These are phyloP conservation scores for Phytopythium ostracodes DNA, from an alignment of 352 stramenopile species.

Conservation along the genomic window DNA sequence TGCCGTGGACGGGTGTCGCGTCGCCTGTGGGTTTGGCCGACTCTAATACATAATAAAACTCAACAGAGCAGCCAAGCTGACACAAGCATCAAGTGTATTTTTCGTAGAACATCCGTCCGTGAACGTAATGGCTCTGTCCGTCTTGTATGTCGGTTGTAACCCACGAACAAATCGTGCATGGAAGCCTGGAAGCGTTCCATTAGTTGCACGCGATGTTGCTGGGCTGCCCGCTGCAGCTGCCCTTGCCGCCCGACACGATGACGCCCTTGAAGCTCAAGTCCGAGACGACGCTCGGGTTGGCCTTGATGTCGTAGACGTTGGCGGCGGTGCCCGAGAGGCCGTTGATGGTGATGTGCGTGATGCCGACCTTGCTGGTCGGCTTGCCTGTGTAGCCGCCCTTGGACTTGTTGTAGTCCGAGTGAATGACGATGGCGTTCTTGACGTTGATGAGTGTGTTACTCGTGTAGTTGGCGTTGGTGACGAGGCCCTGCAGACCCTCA, in stretches of 20 bases:
- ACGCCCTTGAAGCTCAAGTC: no score
- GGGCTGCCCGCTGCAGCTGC: no score
- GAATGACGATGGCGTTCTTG: slow-evolving; percentile 22
- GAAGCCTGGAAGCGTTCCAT: no score
- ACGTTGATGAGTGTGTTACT: slow-evolving; percentile 16
- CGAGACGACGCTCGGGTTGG: no score
- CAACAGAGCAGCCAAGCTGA: background rate
- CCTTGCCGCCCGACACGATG: no score
- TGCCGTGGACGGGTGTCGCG: slow-evolving; percentile 3
- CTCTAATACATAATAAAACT: background rate
- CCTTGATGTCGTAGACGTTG: slow-evolving; percentile 29
- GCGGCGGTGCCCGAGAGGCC: slow-evolving; percentile 21
- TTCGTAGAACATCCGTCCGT: background rate
- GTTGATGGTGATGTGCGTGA: slow-evolving; percentile 19
- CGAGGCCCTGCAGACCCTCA: slow-evolving; percentile 17
- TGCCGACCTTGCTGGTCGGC: slow-evolving; percentile 20
- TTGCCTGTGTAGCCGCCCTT: slow-evolving; percentile 22
- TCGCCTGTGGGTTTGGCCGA: background rate
- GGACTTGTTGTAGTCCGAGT: slow-evolving; percentile 31
- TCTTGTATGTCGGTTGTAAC: no score
- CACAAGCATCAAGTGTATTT: background rate
- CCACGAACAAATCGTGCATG: no score
- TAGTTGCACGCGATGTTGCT: no score
- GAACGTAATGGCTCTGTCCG: no score
- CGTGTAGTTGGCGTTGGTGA: slow-evolving; percentile 12